Evolutionary conservation across 2,329 filamentous ascomycete species (phyloP).

Genomic region (Diaporthe nobilis): DNA sequence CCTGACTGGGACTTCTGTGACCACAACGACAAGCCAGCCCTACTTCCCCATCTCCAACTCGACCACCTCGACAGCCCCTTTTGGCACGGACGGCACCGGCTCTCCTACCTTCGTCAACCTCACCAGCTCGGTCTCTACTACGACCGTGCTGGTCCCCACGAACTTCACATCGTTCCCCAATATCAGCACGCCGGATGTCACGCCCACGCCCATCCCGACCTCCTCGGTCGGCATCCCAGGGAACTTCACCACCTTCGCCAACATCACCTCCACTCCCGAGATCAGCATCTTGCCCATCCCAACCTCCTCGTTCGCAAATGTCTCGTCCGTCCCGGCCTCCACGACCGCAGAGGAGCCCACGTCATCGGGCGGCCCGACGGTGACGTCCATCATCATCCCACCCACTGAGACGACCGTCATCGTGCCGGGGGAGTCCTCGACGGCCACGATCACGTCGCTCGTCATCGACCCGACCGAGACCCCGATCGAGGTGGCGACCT

Average conservation of each 20-base stretch:
- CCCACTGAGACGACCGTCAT: conserved; percentile 1
- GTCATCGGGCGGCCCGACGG: not conserved
- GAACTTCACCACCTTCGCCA: conserved; percentile 21
- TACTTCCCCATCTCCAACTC: conserved; percentile 16
- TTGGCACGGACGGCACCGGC: not conserved
- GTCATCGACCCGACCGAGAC: conserved; percentile 53
- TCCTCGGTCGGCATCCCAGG: not conserved
- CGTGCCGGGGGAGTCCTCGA: not conserved
- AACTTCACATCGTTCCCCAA: conserved; percentile 20
- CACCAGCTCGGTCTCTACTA: not conserved
- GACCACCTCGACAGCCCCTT: not conserved
- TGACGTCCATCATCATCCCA: not conserved
- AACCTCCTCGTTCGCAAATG: not conserved
- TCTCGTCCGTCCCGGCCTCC: not conserved
- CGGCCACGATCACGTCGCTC: not conserved
- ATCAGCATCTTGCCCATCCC: conserved; percentile 3
- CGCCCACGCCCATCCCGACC: not conserved
- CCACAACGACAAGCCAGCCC: conserved; percentile 1
- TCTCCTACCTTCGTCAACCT: not conserved
- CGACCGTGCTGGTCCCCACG: not conserved
- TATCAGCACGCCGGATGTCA: not conserved
- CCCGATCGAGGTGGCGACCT: conserved; percentile 48
- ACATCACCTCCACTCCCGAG: not conserved
- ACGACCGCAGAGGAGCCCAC: conserved; percentile 7
- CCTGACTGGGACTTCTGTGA: not conserved